phyloP scores from a whole-genome alignment of 2,329 filamentous ascomycete genomes.

The Trichophyton benhamiae region DNA sequence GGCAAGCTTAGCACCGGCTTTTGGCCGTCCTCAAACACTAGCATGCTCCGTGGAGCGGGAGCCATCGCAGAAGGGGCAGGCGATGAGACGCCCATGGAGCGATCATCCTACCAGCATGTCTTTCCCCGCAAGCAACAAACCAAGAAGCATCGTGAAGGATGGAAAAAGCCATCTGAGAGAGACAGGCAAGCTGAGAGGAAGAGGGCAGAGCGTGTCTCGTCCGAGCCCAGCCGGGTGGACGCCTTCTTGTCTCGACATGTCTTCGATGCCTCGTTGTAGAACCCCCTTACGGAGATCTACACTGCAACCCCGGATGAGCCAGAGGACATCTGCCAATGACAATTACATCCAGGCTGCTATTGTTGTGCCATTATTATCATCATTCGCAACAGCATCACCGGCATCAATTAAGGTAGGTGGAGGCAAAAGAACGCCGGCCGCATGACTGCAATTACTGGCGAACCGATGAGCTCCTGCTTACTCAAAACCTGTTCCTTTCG shows the following conservation, averaged over 20 bases:
- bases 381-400: neutral
- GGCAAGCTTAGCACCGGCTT: conserved; percentile 1
- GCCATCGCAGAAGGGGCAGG: neutral
- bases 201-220: neutral
- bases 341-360: neutral
- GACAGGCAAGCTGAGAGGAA: neutral
- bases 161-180: neutral
- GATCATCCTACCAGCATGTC: neutral
- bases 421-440: neutral
- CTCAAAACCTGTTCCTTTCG: too few relatives aligned
- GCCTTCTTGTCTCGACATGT: neutral
- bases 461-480: neutral
- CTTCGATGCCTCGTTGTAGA: neutral
- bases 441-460: neutral
- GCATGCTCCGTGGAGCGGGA: neutral
- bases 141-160: neutral
- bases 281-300: neutral
- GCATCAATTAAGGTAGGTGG: too few relatives aligned
- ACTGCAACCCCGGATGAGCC: neutral
- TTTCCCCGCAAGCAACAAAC: neutral
- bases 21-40: neutral
- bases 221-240: neutral
- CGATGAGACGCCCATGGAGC: neutral
- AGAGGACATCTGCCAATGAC: neutral
- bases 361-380: neutral